Percentiles rank a stretch among this genome's conserved stretches.
phyloP scores from a whole-genome alignment of 208 protist species.

The Tetramitus jugosus region DNA sequence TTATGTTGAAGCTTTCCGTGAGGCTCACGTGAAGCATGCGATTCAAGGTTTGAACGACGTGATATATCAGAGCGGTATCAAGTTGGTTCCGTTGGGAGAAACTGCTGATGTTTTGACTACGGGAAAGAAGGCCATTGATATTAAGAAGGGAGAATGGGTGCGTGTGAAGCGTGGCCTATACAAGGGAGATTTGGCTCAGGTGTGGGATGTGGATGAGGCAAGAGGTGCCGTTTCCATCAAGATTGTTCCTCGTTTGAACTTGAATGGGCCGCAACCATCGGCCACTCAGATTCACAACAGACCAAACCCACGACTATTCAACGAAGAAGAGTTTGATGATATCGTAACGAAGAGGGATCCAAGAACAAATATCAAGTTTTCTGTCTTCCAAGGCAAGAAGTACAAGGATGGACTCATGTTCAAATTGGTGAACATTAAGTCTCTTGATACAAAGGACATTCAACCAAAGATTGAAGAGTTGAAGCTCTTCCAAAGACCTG shows the following conservation, averaged over 20 bases:
- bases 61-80: slow-evolving; percentile 28
- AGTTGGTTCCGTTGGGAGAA: slow-evolving; percentile 42
- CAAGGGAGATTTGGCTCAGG: slow-evolving; percentile 53
- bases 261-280: not conserved
- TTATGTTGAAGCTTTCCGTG: slow-evolving; percentile 46
- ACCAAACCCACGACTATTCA: not conserved
- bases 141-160: slow-evolving; percentile 43
- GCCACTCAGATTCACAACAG: not conserved
- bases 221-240: slow-evolving; percentile 24
- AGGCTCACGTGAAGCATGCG: slow-evolving; percentile 41
- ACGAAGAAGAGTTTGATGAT: not conserved
- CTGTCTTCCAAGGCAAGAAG: slow-evolving; percentile 30
- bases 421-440: slow-evolving; percentile 32
- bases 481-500: slow-evolving; percentile 30
- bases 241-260: slow-evolving; percentile 33
- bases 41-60: slow-evolving; percentile 32
- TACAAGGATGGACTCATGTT: slow-evolving; percentile 44
- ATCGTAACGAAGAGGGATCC: not conserved
- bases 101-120: slow-evolving; percentile 39
- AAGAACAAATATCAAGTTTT: not conserved
- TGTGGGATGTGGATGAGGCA: slow-evolving; percentile 33
- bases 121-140: not conserved
- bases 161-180: slow-evolving; percentile 49
- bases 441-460: slow-evolving; percentile 34
- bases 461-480: slow-evolving; percentile 43